Conservation (phyloP, 2,329 filamentous ascomycete species). For the Colletotrichum camelliae region DNA sequence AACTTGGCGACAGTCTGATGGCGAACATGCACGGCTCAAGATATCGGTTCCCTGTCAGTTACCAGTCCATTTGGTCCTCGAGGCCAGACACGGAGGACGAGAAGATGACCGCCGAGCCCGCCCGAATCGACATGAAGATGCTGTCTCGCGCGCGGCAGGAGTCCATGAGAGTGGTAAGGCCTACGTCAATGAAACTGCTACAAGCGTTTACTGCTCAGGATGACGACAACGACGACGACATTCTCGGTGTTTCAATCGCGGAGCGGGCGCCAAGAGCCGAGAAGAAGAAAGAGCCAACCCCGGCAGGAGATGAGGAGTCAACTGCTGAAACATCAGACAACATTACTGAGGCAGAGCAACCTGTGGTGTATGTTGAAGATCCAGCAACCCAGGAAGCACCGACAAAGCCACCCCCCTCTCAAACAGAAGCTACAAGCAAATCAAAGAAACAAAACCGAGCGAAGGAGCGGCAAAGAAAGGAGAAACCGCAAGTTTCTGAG, state of each 20-base stretch:
- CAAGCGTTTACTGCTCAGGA: slow-evolving; percentile 21
- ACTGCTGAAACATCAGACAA: background rate
- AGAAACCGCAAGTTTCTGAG: background rate
- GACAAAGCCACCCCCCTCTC: background rate
- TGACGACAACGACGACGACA: slow-evolving; percentile 32
- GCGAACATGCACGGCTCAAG: background rate
- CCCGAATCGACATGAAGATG: background rate
- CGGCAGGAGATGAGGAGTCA: background rate
- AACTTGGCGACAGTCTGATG: slow-evolving; percentile 20
- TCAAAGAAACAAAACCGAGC: background rate
- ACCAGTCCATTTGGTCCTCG: slow-evolving; percentile 20
- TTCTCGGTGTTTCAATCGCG: slow-evolving; percentile 24
- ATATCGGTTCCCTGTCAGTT: slow-evolving; percentile 12
- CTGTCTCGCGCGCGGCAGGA: slow-evolving; percentile 1
- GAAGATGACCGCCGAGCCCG: background rate
- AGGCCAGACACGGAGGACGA: slow-evolving; percentile 11
- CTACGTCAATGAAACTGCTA: slow-evolving; percentile 3
- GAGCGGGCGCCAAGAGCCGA: background rate
- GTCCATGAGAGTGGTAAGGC: background rate
- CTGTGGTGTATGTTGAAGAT: background rate
- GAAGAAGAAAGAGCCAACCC: background rate
- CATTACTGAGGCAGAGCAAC: background rate
- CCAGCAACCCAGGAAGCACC: background rate
- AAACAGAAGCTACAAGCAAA: background rate
- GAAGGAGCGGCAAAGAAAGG: background rate